phyloP scores from a whole-genome alignment of 1,139 yeast species.

The Diutina ranongensis region DNA sequence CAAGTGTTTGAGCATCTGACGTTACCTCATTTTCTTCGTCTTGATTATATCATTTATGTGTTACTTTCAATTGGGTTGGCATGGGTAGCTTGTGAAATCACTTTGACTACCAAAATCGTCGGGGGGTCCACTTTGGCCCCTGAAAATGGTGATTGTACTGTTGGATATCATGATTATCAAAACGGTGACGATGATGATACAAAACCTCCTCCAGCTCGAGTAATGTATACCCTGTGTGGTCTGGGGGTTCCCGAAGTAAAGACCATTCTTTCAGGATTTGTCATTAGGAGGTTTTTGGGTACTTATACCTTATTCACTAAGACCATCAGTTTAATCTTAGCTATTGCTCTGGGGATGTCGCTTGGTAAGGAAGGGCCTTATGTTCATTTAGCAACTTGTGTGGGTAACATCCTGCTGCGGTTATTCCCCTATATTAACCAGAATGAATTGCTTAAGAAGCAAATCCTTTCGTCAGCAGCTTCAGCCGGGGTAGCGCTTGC shows the following conservation, averaged over 20 bases:
- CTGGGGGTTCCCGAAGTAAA: conserved; percentile 60
- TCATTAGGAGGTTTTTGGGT: conserved; percentile 44
- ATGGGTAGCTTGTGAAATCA: conserved; percentile 32
- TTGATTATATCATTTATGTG: conserved; percentile 30
- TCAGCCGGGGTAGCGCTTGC: conserved; percentile 64
- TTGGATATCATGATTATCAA: neutral
- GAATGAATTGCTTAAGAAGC: conserved; percentile 46
- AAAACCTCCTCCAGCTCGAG: conserved; percentile 12
- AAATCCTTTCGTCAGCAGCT: conserved; percentile 52
- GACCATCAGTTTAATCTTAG: conserved; percentile 39
- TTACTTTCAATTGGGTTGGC: conserved; percentile 33
- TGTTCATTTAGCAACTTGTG: conserved; percentile 60
- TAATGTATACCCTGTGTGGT: conserved; percentile 45
- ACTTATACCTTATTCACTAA: conserved; percentile 42
- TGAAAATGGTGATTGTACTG: conserved; percentile 6
- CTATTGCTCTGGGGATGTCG: conserved; percentile 56
- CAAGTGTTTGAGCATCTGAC: conserved; percentile 13
- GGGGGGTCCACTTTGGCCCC: conserved; percentile 7
- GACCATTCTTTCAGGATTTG: conserved; percentile 45
- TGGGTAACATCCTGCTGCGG: conserved; percentile 48
- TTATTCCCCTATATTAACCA: conserved; percentile 36
- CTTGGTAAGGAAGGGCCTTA: conserved; percentile 68
- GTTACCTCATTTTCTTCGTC: conserved; percentile 11
- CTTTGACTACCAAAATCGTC: conserved; percentile 38
- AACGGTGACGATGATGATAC: conserved; percentile 8